A percentile compares a stretch with the other conserved stretches of the same genome.
phyloP scores from a whole-genome alignment of 306 rosid species.

The Pachyrhizus erosus region DNA sequence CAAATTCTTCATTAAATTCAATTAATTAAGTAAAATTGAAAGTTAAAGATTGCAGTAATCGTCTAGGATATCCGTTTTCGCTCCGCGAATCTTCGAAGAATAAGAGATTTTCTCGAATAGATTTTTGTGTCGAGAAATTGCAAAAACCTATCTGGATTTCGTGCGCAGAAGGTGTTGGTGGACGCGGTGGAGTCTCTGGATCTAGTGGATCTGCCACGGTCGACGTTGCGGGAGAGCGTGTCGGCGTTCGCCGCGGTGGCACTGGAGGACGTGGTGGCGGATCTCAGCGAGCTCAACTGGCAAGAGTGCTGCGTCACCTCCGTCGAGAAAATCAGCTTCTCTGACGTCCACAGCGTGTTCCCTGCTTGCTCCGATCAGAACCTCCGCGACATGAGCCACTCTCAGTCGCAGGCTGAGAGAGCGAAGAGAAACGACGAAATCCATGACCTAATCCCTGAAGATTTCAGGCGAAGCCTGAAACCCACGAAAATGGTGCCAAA shows the following conservation, averaged over 20 bases:
- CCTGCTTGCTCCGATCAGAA: constrained; percentile 36
- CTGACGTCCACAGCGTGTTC: constrained; percentile 23
- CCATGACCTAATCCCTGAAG: constrained; percentile 13
- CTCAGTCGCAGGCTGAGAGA: not conserved
- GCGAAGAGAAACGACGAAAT: not conserved
- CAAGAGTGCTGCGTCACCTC: constrained; percentile 85
- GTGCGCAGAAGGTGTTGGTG: constrained; percentile 52
- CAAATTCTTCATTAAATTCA: not conserved
- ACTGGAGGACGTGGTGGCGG: constrained; percentile 58
- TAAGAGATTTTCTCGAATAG: constrained; percentile 5
- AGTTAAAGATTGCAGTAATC: not conserved
- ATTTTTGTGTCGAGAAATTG: not conserved
- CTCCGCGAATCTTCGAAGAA: not conserved
- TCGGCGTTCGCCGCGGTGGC: constrained; percentile 49
- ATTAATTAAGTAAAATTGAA: not conserved
- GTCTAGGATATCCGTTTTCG: not conserved
- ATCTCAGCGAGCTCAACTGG: constrained; percentile 72
- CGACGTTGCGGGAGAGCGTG: constrained; percentile 60
- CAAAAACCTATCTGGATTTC: constrained; percentile 12
- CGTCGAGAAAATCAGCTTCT: constrained; percentile 51
- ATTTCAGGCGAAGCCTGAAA: not conserved
- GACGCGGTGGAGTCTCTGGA: constrained; percentile 62
- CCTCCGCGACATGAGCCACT: constrained; percentile 7
- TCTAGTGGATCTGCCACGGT: constrained; percentile 64
- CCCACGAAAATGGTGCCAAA: constrained; percentile 44